A percentile compares a stretch with the other conserved stretches of the same genome.
Conservation (phyloP, 2,329 filamentous ascomycete genomes). For the Ophiosphaerella korrae region DNA sequence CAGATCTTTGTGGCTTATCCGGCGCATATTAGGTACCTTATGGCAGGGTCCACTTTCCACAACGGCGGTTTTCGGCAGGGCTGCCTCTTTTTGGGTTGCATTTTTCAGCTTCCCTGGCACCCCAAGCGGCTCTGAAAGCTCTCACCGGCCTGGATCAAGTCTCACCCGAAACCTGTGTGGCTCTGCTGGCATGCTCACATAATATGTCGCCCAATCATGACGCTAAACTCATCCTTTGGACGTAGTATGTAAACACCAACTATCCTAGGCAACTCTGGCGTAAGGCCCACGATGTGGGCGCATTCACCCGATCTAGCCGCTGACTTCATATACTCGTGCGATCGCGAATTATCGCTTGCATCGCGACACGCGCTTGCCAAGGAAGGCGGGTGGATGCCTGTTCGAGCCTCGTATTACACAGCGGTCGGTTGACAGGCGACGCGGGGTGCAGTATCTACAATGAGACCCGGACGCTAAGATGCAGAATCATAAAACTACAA, state of each 20-base stretch:
- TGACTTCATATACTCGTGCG: background rate
- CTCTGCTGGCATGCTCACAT: slow-evolving; percentile 1
- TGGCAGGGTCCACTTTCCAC: background rate
- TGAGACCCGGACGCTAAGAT: no score
- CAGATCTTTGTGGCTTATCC: background rate
- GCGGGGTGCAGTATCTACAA: no score
- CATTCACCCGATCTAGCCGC: background rate
- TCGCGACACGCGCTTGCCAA: background rate
- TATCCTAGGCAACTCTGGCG: background rate
- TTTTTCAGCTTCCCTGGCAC: background rate
- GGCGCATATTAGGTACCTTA: slow-evolving; percentile 4
- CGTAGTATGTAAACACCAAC: background rate
- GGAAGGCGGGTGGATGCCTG: background rate
- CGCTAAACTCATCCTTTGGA: background rate
- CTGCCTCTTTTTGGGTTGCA: no score
- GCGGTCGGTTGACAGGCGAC: no score
- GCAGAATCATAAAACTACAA: no score
- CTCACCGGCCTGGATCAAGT: background rate
- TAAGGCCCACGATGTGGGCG: background rate
- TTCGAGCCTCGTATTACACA: no score
- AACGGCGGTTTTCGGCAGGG: no score
- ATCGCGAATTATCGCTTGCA: background rate
- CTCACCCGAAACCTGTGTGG: background rate
- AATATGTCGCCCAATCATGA: background rate
- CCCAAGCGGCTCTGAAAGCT: background rate